Evolutionary conservation across 805 yeast genomes (phyloP).

Genomic region (Teunomyces panamensis): DNA sequence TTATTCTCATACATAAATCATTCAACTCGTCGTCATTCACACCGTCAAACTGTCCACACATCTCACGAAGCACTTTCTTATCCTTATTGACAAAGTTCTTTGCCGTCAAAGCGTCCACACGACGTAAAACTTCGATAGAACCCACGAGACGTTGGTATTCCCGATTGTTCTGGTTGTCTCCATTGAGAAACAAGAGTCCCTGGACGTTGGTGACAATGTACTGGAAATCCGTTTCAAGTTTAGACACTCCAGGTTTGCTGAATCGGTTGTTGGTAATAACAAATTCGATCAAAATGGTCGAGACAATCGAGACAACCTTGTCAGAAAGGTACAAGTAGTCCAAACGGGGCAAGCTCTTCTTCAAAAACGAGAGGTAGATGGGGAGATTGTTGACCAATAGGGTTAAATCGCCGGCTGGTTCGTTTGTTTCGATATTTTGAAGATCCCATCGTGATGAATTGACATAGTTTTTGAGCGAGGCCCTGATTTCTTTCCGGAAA

Average conservation of each 20-base stretch:
- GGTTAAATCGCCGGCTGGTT: slow-evolving; percentile 21
- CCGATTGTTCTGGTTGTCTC: slow-evolving; percentile 4
- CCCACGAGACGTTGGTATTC: slow-evolving; percentile 19
- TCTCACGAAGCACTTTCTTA: slow-evolving; percentile 5
- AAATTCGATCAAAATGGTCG: slow-evolving; percentile 32
- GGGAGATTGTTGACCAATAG: slow-evolving; percentile 23
- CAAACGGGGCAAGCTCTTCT: slow-evolving; percentile 19
- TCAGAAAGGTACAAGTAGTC: slow-evolving; percentile 32
- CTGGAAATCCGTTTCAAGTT: slow-evolving; percentile 29
- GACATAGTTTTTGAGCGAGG: slow-evolving; percentile 33
- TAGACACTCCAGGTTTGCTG: slow-evolving; percentile 28
- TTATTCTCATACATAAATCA: slow-evolving; percentile 26
- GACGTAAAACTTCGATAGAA: slow-evolving; percentile 27
- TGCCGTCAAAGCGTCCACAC: slow-evolving; percentile 22
- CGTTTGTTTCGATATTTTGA: slow-evolving; percentile 6
- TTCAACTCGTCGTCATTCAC: slow-evolving; percentile 18
- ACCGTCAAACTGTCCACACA: slow-evolving; percentile 13
- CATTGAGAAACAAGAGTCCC: slow-evolving; percentile 16
- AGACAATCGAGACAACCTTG: slow-evolving; percentile 23
- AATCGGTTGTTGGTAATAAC: slow-evolving; percentile 39
- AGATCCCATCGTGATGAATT: slow-evolving; percentile 35
- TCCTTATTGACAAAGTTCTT: slow-evolving; percentile 13
- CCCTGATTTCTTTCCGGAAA: slow-evolving; percentile 31
- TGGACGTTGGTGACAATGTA: slow-evolving; percentile 17
- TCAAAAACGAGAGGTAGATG: slow-evolving; percentile 21